A percentile compares a stretch with the other conserved stretches of the same genome.
These are phyloP conservation scores for Leucaena leucocephala DNA, from an alignment of 306 rosid species.

Conservation along the genomic window DNA sequence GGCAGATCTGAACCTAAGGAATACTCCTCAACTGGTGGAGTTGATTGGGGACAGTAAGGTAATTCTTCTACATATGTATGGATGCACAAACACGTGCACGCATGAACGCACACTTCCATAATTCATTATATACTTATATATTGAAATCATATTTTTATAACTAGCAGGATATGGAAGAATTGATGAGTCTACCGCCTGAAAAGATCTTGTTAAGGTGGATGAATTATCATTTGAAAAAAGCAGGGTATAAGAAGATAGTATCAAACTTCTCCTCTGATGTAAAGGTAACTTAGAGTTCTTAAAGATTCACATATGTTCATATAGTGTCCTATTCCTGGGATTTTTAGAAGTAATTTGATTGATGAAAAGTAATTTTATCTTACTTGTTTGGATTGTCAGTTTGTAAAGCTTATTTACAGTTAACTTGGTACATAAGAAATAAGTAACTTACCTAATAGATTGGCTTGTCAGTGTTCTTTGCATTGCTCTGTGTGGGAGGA, in stretches of 20 bases:
- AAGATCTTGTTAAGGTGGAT: no score
- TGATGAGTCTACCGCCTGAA: no score
- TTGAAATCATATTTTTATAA: constrained; percentile 37
- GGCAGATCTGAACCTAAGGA: constrained; percentile 94
- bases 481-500: not conserved
- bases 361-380: not conserved
- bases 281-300: constrained; percentile 59
- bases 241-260: constrained; percentile 76
- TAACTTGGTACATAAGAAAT: not conserved
- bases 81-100: not conserved
- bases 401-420: not conserved
- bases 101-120: not conserved
- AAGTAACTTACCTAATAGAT: not conserved
- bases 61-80: constrained; percentile 24
- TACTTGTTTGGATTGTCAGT: constrained; percentile 1
- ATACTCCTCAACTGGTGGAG: constrained; percentile 94
- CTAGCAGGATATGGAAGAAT: constrained; percentile 29
- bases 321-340: constrained; percentile 24
- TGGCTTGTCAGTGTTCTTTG: not conserved
- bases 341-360: not conserved
- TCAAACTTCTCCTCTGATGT: constrained; percentile 94
- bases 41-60: constrained; percentile 91
- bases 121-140: not conserved
- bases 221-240: not conserved
- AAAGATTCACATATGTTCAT: not conserved